Evolutionary conservation across 2,329 filamentous ascomycete species (phyloP).

Genomic region (Dryadomyces quercivorus): DNA sequence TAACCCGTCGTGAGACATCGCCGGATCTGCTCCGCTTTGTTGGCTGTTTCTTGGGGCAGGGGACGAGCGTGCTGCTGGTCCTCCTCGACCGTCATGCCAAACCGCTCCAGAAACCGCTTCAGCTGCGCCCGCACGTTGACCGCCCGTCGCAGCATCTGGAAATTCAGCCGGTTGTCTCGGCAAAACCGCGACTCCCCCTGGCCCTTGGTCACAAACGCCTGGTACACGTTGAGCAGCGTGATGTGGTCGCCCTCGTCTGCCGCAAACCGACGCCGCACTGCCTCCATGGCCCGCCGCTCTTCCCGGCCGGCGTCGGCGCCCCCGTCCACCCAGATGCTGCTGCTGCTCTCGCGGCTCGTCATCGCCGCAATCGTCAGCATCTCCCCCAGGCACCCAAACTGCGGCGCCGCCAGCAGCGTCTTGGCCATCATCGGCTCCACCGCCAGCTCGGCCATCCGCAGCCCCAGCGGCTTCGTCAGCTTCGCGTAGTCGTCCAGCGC

Average conservation of each 20-base stretch:
- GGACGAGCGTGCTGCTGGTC: conserved; percentile 9
- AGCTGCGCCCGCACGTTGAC: conserved; percentile 80
- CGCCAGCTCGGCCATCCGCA: conserved; percentile 83
- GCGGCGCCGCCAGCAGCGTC: conserved; percentile 61
- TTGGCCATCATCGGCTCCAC: conserved; percentile 95
- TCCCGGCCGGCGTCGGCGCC: conserved; percentile 48
- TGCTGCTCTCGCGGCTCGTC: conserved; percentile 72
- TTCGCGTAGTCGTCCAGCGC: conserved; percentile 84
- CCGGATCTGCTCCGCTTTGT: conserved; percentile 59
- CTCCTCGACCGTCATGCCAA: conserved; percentile 59
- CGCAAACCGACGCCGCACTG: conserved; percentile 67
- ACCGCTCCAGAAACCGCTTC: conserved; percentile 74
- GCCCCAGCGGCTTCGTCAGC: conserved; percentile 76
- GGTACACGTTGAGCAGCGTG: conserved; percentile 86
- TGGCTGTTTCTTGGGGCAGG: conserved; percentile 15
- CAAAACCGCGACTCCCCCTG: conserved; percentile 80
- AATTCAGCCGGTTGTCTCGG: conserved; percentile 76
- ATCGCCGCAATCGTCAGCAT: conserved; percentile 89
- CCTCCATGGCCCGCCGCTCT: conserved; percentile 64
- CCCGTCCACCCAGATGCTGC: conserved; percentile 68
- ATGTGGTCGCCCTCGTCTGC: conserved; percentile 90
- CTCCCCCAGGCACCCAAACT: conserved; percentile 71
- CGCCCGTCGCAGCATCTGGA: conserved; percentile 68
- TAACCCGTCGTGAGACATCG: conserved; percentile 81
- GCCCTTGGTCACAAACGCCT: conserved; percentile 72